Conservation (phyloP, 208 protist genomes). For the Phytomonas sp. region DNA sequence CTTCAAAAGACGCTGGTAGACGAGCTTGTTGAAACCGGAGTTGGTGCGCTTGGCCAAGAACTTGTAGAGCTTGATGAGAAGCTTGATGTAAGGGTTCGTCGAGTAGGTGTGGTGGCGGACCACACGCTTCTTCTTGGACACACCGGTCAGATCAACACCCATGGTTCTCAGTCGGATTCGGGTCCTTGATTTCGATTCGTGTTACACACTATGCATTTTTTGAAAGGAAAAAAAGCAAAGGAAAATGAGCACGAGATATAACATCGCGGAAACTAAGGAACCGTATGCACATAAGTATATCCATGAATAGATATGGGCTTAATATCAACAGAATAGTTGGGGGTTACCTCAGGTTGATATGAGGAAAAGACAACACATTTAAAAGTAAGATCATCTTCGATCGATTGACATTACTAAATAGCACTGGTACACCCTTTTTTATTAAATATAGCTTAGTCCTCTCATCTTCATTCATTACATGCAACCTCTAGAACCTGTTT, state of each 20-base stretch:
- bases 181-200: slow-evolving; percentile 4
- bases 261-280: not conserved
- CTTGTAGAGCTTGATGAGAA: slow-evolving; percentile 99
- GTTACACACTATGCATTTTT: slow-evolving; percentile 2
- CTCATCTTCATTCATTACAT: not conserved
- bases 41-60: slow-evolving; percentile 98
- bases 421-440: not conserved
- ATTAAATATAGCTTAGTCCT: not conserved
- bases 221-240: slow-evolving; percentile 7
- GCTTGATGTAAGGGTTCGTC: slow-evolving; percentile 96
- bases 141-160: slow-evolving; percentile 87
- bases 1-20: slow-evolving; percentile 96
- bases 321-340: not conserved
- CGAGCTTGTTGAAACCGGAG: slow-evolving; percentile 97
- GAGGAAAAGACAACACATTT: not conserved
- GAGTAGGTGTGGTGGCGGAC: slow-evolving; percentile 92
- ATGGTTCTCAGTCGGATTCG: slow-evolving; percentile 29
- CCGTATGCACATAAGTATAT: not conserved
- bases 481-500: not conserved
- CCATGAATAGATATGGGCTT: not conserved
- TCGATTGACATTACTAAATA: not conserved
- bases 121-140: slow-evolving; percentile 87
- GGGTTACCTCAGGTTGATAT: not conserved
- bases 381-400: not conserved
- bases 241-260: slow-evolving; percentile 6